Evolutionary conservation across 345 rosid genomes (phyloP).

Genomic region (Barbarea vulgaris): DNA sequence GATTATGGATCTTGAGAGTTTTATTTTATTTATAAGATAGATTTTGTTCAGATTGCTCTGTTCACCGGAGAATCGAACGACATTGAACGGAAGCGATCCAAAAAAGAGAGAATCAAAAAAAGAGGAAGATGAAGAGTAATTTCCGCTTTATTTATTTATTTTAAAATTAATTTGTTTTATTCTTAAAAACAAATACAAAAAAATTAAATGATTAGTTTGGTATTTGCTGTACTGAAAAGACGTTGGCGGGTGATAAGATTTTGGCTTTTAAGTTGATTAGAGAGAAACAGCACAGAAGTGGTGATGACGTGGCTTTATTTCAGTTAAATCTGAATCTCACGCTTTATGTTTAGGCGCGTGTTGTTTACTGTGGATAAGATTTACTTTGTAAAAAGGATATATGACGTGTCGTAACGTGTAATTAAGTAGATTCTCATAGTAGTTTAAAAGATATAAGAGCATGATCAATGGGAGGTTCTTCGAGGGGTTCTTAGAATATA

Average conservation of each 20-base stretch:
- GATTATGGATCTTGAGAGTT: slow-evolving; percentile 6
- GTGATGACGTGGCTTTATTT: slow-evolving; percentile 33
- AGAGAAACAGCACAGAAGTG: slow-evolving; percentile 31
- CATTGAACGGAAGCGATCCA: slow-evolving; percentile 19
- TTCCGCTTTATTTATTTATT: slow-evolving; percentile 10
- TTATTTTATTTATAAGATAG: background rate
- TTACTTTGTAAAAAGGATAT: background rate
- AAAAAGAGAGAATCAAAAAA: slow-evolving; percentile 4
- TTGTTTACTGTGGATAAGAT: slow-evolving; percentile 15
- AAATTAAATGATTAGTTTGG: slow-evolving; percentile 5
- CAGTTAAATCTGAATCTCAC: background rate
- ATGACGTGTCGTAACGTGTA: background rate
- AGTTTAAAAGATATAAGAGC: too few relatives aligned
- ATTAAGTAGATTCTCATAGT: background rate
- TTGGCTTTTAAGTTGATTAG: slow-evolving; percentile 5
- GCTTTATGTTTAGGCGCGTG: background rate
- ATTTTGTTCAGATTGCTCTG: slow-evolving; percentile 5
- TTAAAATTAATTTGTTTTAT: background rate
- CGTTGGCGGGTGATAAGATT: slow-evolving; percentile 25
- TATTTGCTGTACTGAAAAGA: slow-evolving; percentile 35
- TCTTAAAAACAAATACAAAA: too few relatives aligned
- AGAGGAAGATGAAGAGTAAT: slow-evolving; percentile 15
- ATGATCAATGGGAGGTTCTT: too few relatives aligned
- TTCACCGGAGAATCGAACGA: slow-evolving; percentile 22
- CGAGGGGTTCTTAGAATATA: too few relatives aligned